Evolutionary conservation across 805 yeast genomes (phyloP), one percentile per base, ranked within the genome.

Genomic region (Lachancea sp.): DNA sequence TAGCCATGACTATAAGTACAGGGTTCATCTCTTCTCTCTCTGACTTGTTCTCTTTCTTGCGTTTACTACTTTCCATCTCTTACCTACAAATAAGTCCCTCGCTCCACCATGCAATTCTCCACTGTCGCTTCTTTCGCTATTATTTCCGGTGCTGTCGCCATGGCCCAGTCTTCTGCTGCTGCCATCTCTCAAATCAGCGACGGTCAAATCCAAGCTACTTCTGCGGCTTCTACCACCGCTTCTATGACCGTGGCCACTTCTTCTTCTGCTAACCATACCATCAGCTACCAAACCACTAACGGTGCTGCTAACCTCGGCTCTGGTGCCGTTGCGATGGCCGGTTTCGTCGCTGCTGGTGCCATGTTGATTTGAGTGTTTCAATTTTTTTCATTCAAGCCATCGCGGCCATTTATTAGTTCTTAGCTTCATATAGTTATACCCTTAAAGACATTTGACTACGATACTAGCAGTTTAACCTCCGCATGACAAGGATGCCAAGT

Each of bases 141-240:
- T 38, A 52, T 48, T 23, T 45, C 49, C 42, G 65, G 64, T 40
- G 41, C 62, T 39, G 52, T 60, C 46, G 65, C 31, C 34, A 17
- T 25, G 20, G 43, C 43, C 29, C 50, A 50, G 25, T 34, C 41
- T 38, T 33, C 58, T 47, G 58, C 63, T 24, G 46, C 60, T 13
- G 72, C 65, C 30, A 58, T 70, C 25, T 55, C 71, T 55, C 76
- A 70, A 52, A 69, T 70, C 42, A 68, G 70, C 36, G 76, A 71
- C 50, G 55, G 53, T 46, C 47, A 50, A 45, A 43, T 46, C 38
- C 54, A 48, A 45, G 50, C 54, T 22, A 45, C 58, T 25, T 36
- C 46, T 31, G 35, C 50, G n/a, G n/a, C n/a, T n/a, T n/a, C n/a
- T 18, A 53, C 52, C 19, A 42, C 56, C 31, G 41, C 45, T 26